Evolutionary conservation across 208 protist genomes (phyloP).

Genomic region (Vickermania ingenoplastis): DNA sequence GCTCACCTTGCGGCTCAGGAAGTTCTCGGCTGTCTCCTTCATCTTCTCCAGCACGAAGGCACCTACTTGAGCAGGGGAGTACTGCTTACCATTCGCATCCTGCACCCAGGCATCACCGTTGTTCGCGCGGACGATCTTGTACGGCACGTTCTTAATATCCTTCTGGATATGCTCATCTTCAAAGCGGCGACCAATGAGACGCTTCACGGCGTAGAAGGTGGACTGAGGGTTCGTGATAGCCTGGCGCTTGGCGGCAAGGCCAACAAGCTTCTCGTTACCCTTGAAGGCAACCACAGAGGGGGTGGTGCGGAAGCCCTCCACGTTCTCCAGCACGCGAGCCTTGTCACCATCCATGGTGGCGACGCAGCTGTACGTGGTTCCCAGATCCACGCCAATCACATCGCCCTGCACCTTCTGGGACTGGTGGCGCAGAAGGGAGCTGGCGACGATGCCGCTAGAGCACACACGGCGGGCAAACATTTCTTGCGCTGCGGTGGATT

Average conservation of each 20-base stretch:
- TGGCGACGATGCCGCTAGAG: constrained; percentile 3
- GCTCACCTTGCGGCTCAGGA: constrained; percentile 71
- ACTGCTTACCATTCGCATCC: constrained; percentile 71
- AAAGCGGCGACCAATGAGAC: constrained; percentile 53
- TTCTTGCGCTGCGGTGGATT: neutral
- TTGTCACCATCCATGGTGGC: constrained; percentile 40
- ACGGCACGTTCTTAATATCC: constrained; percentile 85
- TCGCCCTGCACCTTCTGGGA: constrained; percentile 51
- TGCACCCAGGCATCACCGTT: constrained; percentile 96
- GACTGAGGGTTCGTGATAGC: constrained; percentile 39
- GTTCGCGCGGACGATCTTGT: constrained; percentile 91
- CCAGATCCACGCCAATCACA: constrained; percentile 80
- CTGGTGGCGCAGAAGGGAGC: neutral
- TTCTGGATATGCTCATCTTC: constrained; percentile 36
- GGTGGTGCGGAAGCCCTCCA: constrained; percentile 77
- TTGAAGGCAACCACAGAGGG: constrained; percentile 81
- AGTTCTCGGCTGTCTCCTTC: constrained; percentile 68
- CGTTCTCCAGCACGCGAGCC: constrained; percentile 54
- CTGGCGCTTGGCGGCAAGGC: constrained; percentile 63
- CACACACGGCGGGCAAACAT: constrained; percentile 12
- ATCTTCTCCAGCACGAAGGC: constrained; percentile 79
- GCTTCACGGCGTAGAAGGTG: constrained; percentile 85
- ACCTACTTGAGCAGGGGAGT: constrained; percentile 46
- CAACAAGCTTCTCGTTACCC: constrained; percentile 53
- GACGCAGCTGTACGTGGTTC: constrained; percentile 74